Evolutionary conservation across 2,329 filamentous ascomycete genomes (phyloP).

Genomic region (Exophiala calicioides): DNA sequence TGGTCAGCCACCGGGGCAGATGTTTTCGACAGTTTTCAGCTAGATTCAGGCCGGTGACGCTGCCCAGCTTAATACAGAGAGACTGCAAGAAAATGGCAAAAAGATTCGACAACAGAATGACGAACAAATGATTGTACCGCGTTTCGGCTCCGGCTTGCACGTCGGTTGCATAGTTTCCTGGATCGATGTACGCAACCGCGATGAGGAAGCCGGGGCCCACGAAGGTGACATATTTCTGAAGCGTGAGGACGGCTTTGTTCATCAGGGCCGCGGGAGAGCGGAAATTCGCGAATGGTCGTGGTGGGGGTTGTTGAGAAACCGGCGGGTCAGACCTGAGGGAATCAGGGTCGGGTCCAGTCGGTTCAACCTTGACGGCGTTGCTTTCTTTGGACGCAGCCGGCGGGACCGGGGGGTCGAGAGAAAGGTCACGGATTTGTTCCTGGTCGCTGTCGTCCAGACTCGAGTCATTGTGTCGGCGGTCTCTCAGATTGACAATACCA

Average conservation of each 20-base stretch:
- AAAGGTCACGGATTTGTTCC: slow-evolving; percentile 12
- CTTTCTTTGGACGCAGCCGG: slow-evolving; percentile 1
- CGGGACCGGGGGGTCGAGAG: slow-evolving; percentile 7
- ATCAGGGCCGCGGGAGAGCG: slow-evolving; percentile 4
- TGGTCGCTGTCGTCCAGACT: slow-evolving; percentile 23
- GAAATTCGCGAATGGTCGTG: slow-evolving; percentile 2
- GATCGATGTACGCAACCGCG: slow-evolving; percentile 53
- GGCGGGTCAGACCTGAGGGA: neutral
- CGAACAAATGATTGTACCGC: slow-evolving; percentile 48
- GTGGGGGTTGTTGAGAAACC: slow-evolving; percentile 23
- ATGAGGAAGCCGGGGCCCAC: slow-evolving; percentile 52
- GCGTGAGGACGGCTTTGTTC: slow-evolving; percentile 30
- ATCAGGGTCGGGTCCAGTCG: slow-evolving; percentile 9
- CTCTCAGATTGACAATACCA: slow-evolving; percentile 59
- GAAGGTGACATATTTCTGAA: slow-evolving; percentile 45
- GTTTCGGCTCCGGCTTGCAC: slow-evolving; percentile 50
- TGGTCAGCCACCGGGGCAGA: slow-evolving; percentile 66
- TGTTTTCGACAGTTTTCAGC: slow-evolving; percentile 67
- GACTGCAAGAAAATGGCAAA: slow-evolving; percentile 52
- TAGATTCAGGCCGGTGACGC: slow-evolving; percentile 67
- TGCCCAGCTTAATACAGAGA: slow-evolving; percentile 63
- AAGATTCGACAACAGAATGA: slow-evolving; percentile 50
- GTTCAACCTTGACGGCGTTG: slow-evolving; percentile 18
- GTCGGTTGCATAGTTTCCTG: slow-evolving; percentile 53
- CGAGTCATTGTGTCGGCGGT: slow-evolving; percentile 45